Base-by-base conservation (phyloP, 179 eudicot genomes). In the Actinidia chinensis region DNA sequence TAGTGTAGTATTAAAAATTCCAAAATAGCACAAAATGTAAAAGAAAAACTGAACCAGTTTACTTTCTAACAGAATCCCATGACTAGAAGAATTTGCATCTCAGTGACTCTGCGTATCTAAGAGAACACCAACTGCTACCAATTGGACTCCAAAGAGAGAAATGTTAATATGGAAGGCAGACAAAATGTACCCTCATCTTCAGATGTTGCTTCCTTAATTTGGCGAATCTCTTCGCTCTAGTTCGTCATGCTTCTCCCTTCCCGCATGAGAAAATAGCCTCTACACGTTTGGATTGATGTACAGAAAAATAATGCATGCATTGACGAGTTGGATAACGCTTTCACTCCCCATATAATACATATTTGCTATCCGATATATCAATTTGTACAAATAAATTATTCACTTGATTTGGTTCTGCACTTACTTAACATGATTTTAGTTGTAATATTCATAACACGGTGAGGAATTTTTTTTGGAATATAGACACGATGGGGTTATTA, bases 121-220 rank as follows among this genome's bases (percentile, higher is more conserved):
- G 13, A 71, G 44, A 54, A 56, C 50, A 74, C 48, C 76, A 73
- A 73, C 73, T 33, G 68, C 68, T 25, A 28, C 42, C 73, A 79
- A 52, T 14, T n/a, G n/a, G 71, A 74, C 66, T n/a, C 17, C 52
- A 9, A 3, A 59, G 23, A 5, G 63, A 6, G 8, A 47, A 40
- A 23, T 9, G 4, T 28, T 48, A 74, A 68, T 58, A 46, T 68
- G 55, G 36, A 76, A 43, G 4, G 67, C 78, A 58, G 23, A 50
- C 13, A 65, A 4, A n/a, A n/a, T n/a, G 33, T 90, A 96, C 99
- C 99, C 79, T 94, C 97, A 86, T 96, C 99, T 86, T 96, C 97
- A 46, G 95, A 97, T 86, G 92, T 98, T 69, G 90, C 94, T 69
- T 86, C 97, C 85, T 96, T 96, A 66, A 96, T 79, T 85, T 91